phyloP scores from a whole-genome alignment of 208 protist species.

The Borovskyia barvae region DNA sequence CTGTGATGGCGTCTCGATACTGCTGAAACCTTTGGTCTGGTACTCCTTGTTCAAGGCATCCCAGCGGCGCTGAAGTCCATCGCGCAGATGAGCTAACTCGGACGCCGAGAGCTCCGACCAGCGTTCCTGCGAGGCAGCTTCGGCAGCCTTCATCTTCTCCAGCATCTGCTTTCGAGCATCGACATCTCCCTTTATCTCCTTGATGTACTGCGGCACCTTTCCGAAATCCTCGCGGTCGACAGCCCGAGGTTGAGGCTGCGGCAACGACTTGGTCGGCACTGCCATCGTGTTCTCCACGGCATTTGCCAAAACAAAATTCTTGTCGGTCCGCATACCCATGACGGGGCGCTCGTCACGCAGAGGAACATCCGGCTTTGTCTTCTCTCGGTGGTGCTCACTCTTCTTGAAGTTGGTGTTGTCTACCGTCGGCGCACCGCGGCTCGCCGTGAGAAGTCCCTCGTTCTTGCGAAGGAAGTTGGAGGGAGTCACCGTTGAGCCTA shows the following conservation, averaged over 20 bases:
- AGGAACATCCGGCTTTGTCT: conserved; percentile 71
- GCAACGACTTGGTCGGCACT: conserved; percentile 70
- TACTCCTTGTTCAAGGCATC: conserved; percentile 90
- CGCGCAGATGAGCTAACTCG: conserved; percentile 78
- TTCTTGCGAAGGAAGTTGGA: conserved; percentile 80
- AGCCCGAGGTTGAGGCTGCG: conserved; percentile 38
- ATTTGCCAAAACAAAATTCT: conserved; percentile 94
- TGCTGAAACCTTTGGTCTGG: conserved; percentile 91
- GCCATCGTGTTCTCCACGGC: conserved; percentile 92
- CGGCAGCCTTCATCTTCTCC: conserved; percentile 6
- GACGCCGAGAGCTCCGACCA: conserved; percentile 75
- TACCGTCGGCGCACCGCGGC: conserved; percentile 73
- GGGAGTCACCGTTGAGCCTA: conserved; percentile 56
- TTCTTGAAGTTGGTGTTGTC: conserved; percentile 73
- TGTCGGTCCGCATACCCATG: conserved; percentile 92
- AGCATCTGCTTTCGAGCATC: conserved; percentile 29
- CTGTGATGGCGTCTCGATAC: conserved; percentile 88
- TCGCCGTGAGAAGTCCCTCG: conserved; percentile 65
- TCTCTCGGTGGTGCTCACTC: conserved; percentile 50
- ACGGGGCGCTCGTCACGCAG: conserved; percentile 84
- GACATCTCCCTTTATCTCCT: conserved; percentile 90
- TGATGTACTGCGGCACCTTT: conserved; percentile 89
- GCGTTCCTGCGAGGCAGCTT: conserved; percentile 51
- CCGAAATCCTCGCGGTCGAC: conserved; percentile 84
- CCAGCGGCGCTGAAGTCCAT: conserved; percentile 89